A percentile compares a stretch with the other conserved stretches of the same genome.
Conservation (phyloP, 495 filamentous ascomycete species). For the Penicillium samsonianum region DNA sequence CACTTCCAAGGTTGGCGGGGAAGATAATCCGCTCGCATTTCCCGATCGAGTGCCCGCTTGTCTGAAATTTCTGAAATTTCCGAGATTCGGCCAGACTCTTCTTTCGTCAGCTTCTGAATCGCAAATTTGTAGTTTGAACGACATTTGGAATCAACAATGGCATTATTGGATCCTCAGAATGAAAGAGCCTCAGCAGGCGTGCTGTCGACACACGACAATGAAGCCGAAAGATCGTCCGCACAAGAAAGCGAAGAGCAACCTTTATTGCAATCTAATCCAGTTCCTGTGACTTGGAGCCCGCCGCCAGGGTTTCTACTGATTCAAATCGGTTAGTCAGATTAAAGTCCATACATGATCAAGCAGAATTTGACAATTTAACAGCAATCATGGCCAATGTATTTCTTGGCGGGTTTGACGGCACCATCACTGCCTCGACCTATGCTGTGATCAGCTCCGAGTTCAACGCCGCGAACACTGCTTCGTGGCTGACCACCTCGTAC, state of each 20-base stretch:
- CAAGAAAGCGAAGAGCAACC: conserved; percentile 36
- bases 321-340: conserved; percentile 38
- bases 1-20: neutral
- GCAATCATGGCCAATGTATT: conserved; percentile 69
- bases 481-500: conserved; percentile 68
- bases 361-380: conserved; percentile 12
- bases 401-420: conserved; percentile 65
- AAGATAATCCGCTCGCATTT: conserved; percentile 13
- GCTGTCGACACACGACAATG: neutral
- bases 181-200: neutral
- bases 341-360: neutral
- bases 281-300: conserved; percentile 34
- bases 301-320: conserved; percentile 48
- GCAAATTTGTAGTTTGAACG: neutral
- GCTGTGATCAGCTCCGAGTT: conserved; percentile 71
- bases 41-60: conserved; percentile 28
- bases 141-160: neutral
- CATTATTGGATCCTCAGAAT: neutral
- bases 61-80: neutral
- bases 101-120: neutral
- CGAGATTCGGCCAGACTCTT: neutral
- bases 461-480: conserved; percentile 59
- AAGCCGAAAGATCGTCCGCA: neutral
- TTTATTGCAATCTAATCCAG: conserved; percentile 36
- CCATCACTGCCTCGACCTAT: conserved; percentile 66